Evolutionary conservation across 2,329 filamentous ascomycete genomes (phyloP), one percentile per base, ranked within the genome.

Genomic region (Septoria petroselini): DNA sequence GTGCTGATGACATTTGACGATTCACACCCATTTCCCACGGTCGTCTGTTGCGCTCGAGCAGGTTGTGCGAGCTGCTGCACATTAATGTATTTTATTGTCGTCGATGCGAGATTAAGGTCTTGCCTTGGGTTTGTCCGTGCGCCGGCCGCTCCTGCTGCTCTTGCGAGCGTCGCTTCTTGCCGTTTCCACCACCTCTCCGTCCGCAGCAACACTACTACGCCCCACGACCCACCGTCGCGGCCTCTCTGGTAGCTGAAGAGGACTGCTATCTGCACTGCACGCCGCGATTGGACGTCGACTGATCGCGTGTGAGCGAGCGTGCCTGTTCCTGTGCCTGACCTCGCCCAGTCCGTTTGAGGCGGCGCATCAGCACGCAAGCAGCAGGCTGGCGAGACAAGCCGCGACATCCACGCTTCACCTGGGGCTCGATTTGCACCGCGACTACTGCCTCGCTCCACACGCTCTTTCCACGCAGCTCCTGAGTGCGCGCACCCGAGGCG

Each of bases 351-450:
- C 31, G 34, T 34, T 33, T 27, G 25, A 23, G 27, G 4, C 43
- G 35, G 21, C 31, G 40, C 48, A 40, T 52, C 40, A 48, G 45
- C 52, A 21, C 33, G 18, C 33, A 35, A 15, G 35, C 35, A 5
- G 35, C 35, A 44, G 17, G 43, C 37, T 41, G 44, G 48, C 27
- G 47, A 46, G 54, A 3, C 40, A 31, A 44, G 41, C 46, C 41
- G 23, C 35, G 18, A 39, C 35, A 35, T 21, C n/a, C n/a, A n/a
- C 38, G 31, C 51, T 49, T 40, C 48, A 41, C 41, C 51, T 40
- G 42, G 47, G 41, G 25, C 40, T 41, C 48, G 35, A 43, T 42
- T n/a, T 46, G 35, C 51, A 40, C 30, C 44, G 40, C 51, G 48
- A 25, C 41, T 35, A 33, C 51, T 29, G 21, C 39, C 40, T 29